These are phyloP conservation scores for Plasmopara halstedii DNA, from an alignment of 352 stramenopile genomes.

Conservation along the genomic window DNA sequence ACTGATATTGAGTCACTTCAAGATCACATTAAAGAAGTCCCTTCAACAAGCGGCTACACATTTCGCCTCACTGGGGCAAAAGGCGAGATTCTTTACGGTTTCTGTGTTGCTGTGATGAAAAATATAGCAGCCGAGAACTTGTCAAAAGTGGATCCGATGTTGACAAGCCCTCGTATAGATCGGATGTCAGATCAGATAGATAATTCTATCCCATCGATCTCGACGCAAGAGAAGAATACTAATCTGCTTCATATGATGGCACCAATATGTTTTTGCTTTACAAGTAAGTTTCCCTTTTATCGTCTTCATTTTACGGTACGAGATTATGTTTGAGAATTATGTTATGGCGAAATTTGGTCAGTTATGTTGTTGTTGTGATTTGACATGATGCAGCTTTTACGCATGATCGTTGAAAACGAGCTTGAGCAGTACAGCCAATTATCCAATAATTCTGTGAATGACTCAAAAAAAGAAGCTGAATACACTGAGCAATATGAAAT, in stretches of 20 bases:
- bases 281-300: slow-evolving; percentile 85
- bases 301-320: slow-evolving; percentile 71
- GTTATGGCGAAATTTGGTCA: neutral
- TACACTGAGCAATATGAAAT: slow-evolving; percentile 47
- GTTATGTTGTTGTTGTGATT: neutral
- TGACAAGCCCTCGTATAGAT: neutral
- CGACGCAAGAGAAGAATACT: slow-evolving; percentile 6
- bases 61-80: slow-evolving; percentile 81
- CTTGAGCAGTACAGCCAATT: slow-evolving; percentile 18
- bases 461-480: slow-evolving; percentile 1
- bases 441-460: neutral
- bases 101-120: slow-evolving; percentile 63
- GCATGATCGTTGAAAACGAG: slow-evolving; percentile 68
- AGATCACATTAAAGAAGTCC: slow-evolving; percentile 53
- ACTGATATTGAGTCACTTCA: slow-evolving; percentile 53
- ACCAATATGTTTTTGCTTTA: slow-evolving; percentile 77
- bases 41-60: slow-evolving; percentile 63
- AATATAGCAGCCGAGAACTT: slow-evolving; percentile 20
- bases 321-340: neutral
- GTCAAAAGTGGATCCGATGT: neutral
- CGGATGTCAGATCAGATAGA: neutral
- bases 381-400: slow-evolving; percentile 38
- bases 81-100: slow-evolving; percentile 73
- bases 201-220: slow-evolving; percentile 7
- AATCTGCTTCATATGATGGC: slow-evolving; percentile 31